Percentiles rank a stretch among this genome's conserved stretches.
These are phyloP conservation scores for Diplodia sapinea DNA, from an alignment of 2,329 filamentous ascomycete species.

Conservation along the genomic window DNA sequence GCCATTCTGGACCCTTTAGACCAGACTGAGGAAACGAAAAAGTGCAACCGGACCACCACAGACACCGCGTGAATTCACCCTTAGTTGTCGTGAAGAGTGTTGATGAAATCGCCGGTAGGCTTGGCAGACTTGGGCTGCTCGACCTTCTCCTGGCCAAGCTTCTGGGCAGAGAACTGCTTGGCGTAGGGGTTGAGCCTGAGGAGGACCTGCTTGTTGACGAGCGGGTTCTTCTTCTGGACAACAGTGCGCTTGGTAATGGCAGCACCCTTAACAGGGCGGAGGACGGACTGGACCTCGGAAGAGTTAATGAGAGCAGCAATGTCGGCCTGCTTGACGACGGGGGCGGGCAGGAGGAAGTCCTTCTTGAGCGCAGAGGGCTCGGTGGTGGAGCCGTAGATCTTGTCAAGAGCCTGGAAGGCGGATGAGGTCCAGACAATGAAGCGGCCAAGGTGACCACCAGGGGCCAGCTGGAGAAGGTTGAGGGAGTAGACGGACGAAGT, in stretches of 20 bases:
- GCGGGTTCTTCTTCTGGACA: slow-evolving; percentile 99
- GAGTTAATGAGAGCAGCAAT: slow-evolving; percentile 99
- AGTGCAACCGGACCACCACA: slow-evolving; percentile 13
- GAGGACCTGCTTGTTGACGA: slow-evolving; percentile 97
- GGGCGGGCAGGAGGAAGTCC: slow-evolving; percentile 96
- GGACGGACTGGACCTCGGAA: slow-evolving; percentile 95
- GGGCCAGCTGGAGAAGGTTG: slow-evolving; percentile 98
- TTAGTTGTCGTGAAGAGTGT: slow-evolving; percentile 57
- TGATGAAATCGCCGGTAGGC: slow-evolving; percentile 59
- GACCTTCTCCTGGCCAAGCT: slow-evolving; percentile 74
- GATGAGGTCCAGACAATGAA: slow-evolving; percentile 99
- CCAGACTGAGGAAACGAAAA: slow-evolving; percentile 28
- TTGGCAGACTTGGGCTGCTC: slow-evolving; percentile 66
- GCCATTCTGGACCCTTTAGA: slow-evolving; percentile 7
- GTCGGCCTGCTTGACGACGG: slow-evolving; percentile 92
- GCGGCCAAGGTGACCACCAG: slow-evolving; percentile 97
- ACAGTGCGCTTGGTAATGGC: slow-evolving; percentile 85
- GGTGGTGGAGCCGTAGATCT: slow-evolving; percentile 94
- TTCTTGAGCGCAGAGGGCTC: slow-evolving; percentile 92
- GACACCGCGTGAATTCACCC: slow-evolving; percentile 29
- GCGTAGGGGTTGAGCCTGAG: slow-evolving; percentile 99
- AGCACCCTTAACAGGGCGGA: slow-evolving; percentile 88
- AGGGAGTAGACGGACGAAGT: slow-evolving; percentile 90
- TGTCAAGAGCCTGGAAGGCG: slow-evolving; percentile 95
- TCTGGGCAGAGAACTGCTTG: slow-evolving; percentile 83